Conservation (phyloP, 371 early-diverging fungal genomes). For the Dinochytrium kinnereticum region DNA sequence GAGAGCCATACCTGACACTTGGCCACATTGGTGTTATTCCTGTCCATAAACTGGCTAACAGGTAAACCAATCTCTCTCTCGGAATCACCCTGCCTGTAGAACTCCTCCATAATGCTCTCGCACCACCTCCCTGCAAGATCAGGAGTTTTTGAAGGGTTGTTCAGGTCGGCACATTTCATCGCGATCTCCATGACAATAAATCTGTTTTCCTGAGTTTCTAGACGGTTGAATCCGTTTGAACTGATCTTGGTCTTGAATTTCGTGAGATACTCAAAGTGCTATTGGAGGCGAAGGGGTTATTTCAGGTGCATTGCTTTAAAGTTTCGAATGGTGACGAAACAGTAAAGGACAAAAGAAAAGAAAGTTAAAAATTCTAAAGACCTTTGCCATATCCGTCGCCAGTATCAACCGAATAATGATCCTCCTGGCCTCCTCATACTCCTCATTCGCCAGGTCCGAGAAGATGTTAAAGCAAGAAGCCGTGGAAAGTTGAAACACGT, state of each 20-base stretch:
- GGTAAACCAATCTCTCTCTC: slow-evolving; percentile 39
- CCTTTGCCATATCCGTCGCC: slow-evolving; percentile 61
- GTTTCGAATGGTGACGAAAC: neutral
- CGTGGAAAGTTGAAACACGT: slow-evolving; percentile 40
- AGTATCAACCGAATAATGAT: slow-evolving; percentile 53
- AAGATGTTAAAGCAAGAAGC: slow-evolving; percentile 48
- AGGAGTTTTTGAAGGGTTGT: slow-evolving; percentile 57
- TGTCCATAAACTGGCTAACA: slow-evolving; percentile 52
- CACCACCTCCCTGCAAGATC: slow-evolving; percentile 55
- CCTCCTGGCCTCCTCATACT: slow-evolving; percentile 48
- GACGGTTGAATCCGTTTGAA: slow-evolving; percentile 20
- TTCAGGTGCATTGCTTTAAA: neutral
- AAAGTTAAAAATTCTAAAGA: slow-evolving; percentile 6
- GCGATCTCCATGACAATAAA: slow-evolving; percentile 54
- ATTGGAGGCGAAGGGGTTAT: neutral
- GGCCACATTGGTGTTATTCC: slow-evolving; percentile 46
- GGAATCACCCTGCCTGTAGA: slow-evolving; percentile 45
- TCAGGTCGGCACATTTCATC: slow-evolving; percentile 62
- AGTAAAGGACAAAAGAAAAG: slow-evolving; percentile 18
- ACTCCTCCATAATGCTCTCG: slow-evolving; percentile 54
- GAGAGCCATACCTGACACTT: slow-evolving; percentile 45
- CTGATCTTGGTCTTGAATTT: slow-evolving; percentile 57
- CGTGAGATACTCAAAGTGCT: slow-evolving; percentile 62
- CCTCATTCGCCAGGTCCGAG: slow-evolving; percentile 42
- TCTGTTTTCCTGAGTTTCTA: slow-evolving; percentile 43